These are phyloP conservation scores for Ophiostoma sp. DNA, from an alignment of 2,329 filamentous ascomycete genomes.

Conservation along the genomic window DNA sequence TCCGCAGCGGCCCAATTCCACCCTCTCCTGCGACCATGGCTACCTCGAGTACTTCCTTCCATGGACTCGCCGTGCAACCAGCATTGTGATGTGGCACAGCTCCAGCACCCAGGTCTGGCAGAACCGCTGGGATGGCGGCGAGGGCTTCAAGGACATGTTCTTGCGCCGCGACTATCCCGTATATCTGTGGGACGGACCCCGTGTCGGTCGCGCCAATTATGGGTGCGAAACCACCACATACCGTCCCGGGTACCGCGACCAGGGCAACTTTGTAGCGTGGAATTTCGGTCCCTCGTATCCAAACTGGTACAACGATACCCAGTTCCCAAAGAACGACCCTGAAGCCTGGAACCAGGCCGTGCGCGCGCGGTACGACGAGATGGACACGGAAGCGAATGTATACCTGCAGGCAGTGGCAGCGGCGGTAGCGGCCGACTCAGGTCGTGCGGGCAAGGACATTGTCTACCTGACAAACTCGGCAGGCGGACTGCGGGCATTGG, in stretches of 20 bases:
- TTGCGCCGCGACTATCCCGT: conserved; percentile 41
- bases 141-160: conserved; percentile 44
- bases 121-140: conserved; percentile 43
- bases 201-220: conserved; percentile 42
- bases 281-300: conserved; percentile 39
- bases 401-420: conserved; percentile 39
- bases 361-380: conserved; percentile 40
- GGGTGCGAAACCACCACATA: conserved; percentile 38
- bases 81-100: conserved; percentile 43
- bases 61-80: conserved; percentile 37
- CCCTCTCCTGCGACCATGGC: conserved; percentile 42
- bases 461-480: conserved; percentile 42
- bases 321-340: conserved; percentile 38
- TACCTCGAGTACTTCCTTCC: conserved; percentile 44
- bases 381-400: conserved; percentile 38
- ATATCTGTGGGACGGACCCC: conserved; percentile 43
- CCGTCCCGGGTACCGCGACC: conserved; percentile 38
- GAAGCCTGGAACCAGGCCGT: conserved; percentile 40
- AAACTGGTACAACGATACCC: conserved; percentile 39
- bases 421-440: conserved; percentile 39
- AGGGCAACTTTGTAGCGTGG: conserved; percentile 33
- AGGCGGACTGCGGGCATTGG: conserved; percentile 38
- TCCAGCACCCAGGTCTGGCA: conserved; percentile 42
- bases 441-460: conserved; percentile 35
- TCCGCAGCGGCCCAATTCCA: conserved; percentile 35